Conservation (phyloP, 768 basidiomycete species). For the Fomitopsis pulvina region DNA sequence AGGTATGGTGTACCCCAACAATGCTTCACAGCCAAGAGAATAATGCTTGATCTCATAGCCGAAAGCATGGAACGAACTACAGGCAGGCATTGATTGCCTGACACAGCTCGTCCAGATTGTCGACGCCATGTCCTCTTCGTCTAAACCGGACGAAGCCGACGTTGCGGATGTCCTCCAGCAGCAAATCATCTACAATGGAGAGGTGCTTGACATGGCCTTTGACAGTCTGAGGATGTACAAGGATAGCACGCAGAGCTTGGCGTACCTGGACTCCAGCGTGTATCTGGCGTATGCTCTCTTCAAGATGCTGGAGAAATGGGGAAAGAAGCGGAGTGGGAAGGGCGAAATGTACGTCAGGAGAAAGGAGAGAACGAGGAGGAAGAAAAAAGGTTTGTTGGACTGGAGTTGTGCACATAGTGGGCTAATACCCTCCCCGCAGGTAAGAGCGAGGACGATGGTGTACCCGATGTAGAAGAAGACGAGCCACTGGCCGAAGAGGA, state of each 20-base stretch:
- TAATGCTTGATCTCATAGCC: slow-evolving; percentile 70
- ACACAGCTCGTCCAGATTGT: slow-evolving; percentile 88
- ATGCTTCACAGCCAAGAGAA: too few relatives aligned
- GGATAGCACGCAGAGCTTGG: slow-evolving; percentile 67
- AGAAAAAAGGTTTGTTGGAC: slow-evolving; percentile 32
- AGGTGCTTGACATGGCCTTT: slow-evolving; percentile 83
- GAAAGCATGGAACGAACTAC: slow-evolving; percentile 89
- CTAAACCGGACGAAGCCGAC: slow-evolving; percentile 42
- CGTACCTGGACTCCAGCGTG: slow-evolving; percentile 84
- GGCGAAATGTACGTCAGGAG: slow-evolving; percentile 70
- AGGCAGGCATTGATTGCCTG: slow-evolving; percentile 90
- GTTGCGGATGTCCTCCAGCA: slow-evolving; percentile 79
- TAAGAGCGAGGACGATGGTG: slow-evolving; percentile 49
- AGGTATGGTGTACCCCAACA: slow-evolving; percentile 42
- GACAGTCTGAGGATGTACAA: slow-evolving; percentile 75
- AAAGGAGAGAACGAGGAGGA: slow-evolving; percentile 39
- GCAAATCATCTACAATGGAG: slow-evolving; percentile 92
- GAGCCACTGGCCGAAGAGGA: slow-evolving; percentile 56
- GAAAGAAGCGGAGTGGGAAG: slow-evolving; percentile 54
- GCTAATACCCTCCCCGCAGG: slow-evolving; percentile 22
- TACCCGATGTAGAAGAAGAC: slow-evolving; percentile 66
- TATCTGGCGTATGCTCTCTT: slow-evolving; percentile 81
- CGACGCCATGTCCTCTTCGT: slow-evolving; percentile 66
- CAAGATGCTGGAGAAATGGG: slow-evolving; percentile 84
- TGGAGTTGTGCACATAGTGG: slow-evolving; percentile 10